Conservation (phyloP, 1,139 yeast species). For the Hyphopichia pseudoburtonii region DNA sequence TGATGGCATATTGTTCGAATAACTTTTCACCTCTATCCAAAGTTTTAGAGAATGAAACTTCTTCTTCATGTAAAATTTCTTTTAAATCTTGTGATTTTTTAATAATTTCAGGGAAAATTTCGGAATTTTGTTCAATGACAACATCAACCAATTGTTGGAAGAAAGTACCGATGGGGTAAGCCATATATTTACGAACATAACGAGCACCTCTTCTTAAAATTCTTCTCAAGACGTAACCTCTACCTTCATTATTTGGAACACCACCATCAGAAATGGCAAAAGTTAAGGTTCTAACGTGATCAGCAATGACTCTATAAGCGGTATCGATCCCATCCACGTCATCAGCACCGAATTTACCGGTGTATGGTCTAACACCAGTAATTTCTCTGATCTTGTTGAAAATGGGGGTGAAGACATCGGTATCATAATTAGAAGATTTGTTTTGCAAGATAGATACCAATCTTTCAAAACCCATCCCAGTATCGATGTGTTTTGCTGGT, state of each 20-base stretch:
- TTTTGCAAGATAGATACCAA: slow-evolving; percentile 91
- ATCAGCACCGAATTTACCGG: slow-evolving; percentile 90
- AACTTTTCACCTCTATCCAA: slow-evolving; percentile 97
- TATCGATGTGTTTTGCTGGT: slow-evolving; percentile 94
- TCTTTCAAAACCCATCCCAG: slow-evolving; percentile 99
- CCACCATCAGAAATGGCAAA: slow-evolving; percentile 98
- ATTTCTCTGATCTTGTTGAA: slow-evolving; percentile 85
- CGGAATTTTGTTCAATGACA: slow-evolving; percentile 82
- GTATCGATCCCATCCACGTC: slow-evolving; percentile 95
- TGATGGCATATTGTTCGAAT: slow-evolving; percentile 87
- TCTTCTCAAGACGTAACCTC: slow-evolving; percentile 97
- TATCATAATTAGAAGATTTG: slow-evolving; percentile 90
- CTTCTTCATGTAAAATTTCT: slow-evolving; percentile 95
- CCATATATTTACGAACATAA: slow-evolving; percentile 93
- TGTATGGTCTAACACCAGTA: slow-evolving; percentile 87
- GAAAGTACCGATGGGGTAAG: slow-evolving; percentile 91
- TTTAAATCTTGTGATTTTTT: slow-evolving; percentile 72
- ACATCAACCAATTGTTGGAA: slow-evolving; percentile 92
- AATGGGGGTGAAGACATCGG: slow-evolving; percentile 91
- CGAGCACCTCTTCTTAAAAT: slow-evolving; percentile 97
- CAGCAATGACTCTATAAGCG: slow-evolving; percentile 97
- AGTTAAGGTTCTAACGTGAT: slow-evolving; percentile 94
- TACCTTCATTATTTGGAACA: slow-evolving; percentile 97
- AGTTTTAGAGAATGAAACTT: slow-evolving; percentile 89
- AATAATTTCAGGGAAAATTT: slow-evolving; percentile 86